These are phyloP conservation scores for Tulasnella sp. DNA, from an alignment of 768 basidiomycete species.

Conservation along the genomic window DNA sequence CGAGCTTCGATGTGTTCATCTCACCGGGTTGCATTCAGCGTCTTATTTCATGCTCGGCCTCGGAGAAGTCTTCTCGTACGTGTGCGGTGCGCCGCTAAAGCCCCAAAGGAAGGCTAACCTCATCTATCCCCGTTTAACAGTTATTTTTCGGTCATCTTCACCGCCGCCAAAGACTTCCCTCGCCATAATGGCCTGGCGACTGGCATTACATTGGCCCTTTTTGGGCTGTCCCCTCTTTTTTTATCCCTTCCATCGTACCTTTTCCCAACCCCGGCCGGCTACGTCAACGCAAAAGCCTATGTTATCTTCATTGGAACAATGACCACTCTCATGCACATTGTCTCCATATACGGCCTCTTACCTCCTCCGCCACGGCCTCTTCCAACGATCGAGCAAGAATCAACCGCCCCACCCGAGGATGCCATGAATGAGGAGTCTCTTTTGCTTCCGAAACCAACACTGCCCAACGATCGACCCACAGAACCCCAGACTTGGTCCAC, in stretches of 20 bases:
- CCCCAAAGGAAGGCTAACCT: neutral
- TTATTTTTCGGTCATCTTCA: conserved; percentile 64
- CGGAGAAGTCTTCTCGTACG: conserved; percentile 63
- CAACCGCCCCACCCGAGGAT: neutral
- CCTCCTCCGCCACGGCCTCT: neutral
- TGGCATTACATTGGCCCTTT: conserved; percentile 47
- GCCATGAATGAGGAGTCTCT: conserved; percentile 15
- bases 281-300: conserved; percentile 25
- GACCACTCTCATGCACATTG: neutral
- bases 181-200: conserved; percentile 17
- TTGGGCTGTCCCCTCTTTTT: conserved; percentile 71
- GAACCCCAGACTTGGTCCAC: conserved; percentile 11
- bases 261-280: conserved; percentile 20
- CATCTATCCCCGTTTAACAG: conserved; percentile 27
- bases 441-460: conserved; percentile 8
- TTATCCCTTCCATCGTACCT: conserved; percentile 34
- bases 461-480: conserved; percentile 3
- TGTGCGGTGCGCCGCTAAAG: conserved; percentile 13
- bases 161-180: conserved; percentile 46
- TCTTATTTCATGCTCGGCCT: conserved; percentile 53
- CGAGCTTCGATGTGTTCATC: neutral
- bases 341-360: conserved; percentile 6
- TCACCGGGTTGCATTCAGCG: conserved; percentile 32
- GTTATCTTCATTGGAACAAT: conserved; percentile 11
- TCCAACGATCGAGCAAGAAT: neutral